Evolutionary conservation across 2,329 filamentous ascomycete species (phyloP), one percentile per base, ranked within the genome.

Genomic region (Paraconiothyrium brasiliense): DNA sequence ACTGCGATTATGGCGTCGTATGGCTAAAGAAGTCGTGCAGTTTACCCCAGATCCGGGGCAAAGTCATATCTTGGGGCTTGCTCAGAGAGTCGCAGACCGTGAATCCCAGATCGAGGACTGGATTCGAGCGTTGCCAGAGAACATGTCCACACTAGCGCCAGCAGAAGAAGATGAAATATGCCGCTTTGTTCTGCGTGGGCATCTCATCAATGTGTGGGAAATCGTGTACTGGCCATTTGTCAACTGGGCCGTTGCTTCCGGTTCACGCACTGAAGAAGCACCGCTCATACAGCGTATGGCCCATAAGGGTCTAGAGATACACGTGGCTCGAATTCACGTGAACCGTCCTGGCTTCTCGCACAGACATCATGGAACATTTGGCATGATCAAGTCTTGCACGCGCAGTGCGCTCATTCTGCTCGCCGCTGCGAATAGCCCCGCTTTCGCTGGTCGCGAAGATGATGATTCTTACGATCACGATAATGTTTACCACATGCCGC

Each of bases 161-260:
- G 22, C 47, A 34, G 41, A 44, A 41, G 57, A 59, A 49, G 50
- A 55, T 5, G 20, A 47, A 14, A 35, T 59, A n/a, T 35, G 32
- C 39, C 39, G 27, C n/a, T 54, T 48, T 24, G 41, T 59, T n/a
- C 37, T 59, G n/a, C 54, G 32, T 24, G 57, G 57, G n/a, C 57
- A 35, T 48, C 39, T 55, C 41, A 24, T 59, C 14, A 44, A 59
- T 43, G 37, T 24, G 41, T 59, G 47, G 32, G 57, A 59, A 4
- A 41, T 55, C 1, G 37, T 59, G 27, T 59, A 59, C 47, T 24
- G 32, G 24, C 49, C 57, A 13, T 59, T 59, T 30, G 24, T 54
- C 11, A 27, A 59, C 6, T 30, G n/a, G 6, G 16, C 2, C 20
- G 14, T 59, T 8, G 37, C 34, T 4, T n/a, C 22, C 41, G 30